Evolutionary conservation across 1,284 basidiomycete species (phyloP).

Genomic region (Coniferiporia weirii): DNA sequence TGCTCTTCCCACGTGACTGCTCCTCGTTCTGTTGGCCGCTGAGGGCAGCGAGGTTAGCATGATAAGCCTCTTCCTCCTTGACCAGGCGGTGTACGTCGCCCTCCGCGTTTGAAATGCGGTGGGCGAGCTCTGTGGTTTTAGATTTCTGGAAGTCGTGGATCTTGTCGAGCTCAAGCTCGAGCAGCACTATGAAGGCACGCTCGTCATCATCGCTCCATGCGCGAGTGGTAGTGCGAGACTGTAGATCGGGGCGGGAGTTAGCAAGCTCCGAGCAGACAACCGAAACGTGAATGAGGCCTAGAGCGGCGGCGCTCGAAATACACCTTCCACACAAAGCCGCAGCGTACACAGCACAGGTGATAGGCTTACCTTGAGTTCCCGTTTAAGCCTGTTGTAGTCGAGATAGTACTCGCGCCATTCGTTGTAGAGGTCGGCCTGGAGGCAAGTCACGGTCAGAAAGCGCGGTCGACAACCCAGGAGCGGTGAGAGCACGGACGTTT

Average conservation of each 20-base stretch:
- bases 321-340: neutral
- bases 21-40: neutral
- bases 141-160: conserved; percentile 92
- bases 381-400: conserved; percentile 85
- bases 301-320: neutral
- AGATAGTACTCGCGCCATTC: conserved; percentile 92
- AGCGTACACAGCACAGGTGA: neutral
- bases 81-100: conserved; percentile 76
- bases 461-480: neutral
- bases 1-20: neutral
- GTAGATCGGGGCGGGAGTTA: conserved; percentile 1
- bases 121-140: conserved; percentile 85
- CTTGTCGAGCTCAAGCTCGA: conserved; percentile 91
- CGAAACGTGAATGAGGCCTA: neutral
- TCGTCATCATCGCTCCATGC: conserved; percentile 79
- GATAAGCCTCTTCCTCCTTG: conserved; percentile 42
- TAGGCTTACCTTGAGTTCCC: conserved; percentile 72
- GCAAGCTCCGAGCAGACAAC: neutral
- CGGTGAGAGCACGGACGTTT: conserved; percentile 46
- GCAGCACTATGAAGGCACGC: conserved; percentile 69
- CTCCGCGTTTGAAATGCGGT: conserved; percentile 78
- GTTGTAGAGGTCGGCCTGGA: conserved; percentile 75
- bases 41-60: conserved; percentile 29
- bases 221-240: conserved; percentile 56
- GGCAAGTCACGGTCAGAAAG: conserved; percentile 2